phyloP scores from a whole-genome alignment of 2,329 filamentous ascomycete genomes.

The Orbilia brochopaga region DNA sequence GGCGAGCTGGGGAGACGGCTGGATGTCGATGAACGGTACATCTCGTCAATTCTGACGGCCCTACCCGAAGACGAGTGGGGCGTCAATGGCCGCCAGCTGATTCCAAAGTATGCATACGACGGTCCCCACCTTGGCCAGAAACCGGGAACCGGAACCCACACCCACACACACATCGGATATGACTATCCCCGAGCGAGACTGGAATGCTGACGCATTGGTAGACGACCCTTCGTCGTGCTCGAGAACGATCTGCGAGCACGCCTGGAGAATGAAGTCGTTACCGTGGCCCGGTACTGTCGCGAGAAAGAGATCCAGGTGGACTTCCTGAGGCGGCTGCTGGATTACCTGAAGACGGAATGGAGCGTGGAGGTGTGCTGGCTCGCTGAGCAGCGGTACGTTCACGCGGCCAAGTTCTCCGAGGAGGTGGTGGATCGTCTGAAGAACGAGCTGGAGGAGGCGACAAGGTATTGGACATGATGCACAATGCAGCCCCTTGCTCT shows the following conservation, averaged over 20 bases:
- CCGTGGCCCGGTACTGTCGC: constrained; percentile 49
- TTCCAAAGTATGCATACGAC: constrained; percentile 34
- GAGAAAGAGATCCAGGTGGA: constrained; percentile 52
- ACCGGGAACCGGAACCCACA: too few relatives aligned
- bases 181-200: too few relatives aligned
- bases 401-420: constrained; percentile 16
- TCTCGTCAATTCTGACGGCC: constrained; percentile 9
- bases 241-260: constrained; percentile 46
- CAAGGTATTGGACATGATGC: constrained; percentile 5
- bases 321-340: constrained; percentile 52
- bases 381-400: constrained; percentile 32
- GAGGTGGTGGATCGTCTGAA: constrained; percentile 11
- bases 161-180: too few relatives aligned
- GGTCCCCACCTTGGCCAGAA: too few relatives aligned
- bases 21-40: constrained; percentile 36
- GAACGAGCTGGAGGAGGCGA: constrained; percentile 16
- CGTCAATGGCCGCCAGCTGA: constrained; percentile 25
- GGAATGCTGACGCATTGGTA: not conserved
- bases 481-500: too few relatives aligned
- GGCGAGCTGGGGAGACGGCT: constrained; percentile 13
- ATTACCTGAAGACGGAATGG: constrained; percentile 38
- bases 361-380: constrained; percentile 50
- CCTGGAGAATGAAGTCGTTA: constrained; percentile 44
- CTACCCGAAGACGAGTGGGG: constrained; percentile 34
- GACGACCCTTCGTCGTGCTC: constrained; percentile 38